phyloP scores from a whole-genome alignment of 2,329 filamentous ascomycete species.

The Uncinocarpus reesii region DNA sequence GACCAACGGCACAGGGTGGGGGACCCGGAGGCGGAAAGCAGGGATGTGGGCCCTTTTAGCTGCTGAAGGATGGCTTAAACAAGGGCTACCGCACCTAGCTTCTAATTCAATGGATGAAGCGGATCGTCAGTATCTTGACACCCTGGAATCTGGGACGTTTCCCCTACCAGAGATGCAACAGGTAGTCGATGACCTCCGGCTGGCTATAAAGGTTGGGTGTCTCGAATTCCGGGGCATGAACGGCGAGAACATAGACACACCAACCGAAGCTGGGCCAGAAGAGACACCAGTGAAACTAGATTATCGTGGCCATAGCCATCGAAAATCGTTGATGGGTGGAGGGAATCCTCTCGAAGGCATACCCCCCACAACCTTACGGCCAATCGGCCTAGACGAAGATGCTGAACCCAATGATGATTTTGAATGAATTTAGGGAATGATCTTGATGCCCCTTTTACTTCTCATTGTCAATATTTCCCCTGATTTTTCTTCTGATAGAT shows the following conservation, averaged over 20 bases:
- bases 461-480: slow-evolving; percentile 5
- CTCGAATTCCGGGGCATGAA: slow-evolving; percentile 35
- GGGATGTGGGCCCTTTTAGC: slow-evolving; percentile 80
- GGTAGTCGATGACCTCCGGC: slow-evolving; percentile 36
- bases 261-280: slow-evolving; percentile 24
- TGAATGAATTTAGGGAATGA: slow-evolving; percentile 30
- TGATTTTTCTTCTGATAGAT: slow-evolving; percentile 1
- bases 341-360: slow-evolving; percentile 45
- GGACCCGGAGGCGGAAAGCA: slow-evolving; percentile 68
- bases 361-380: slow-evolving; percentile 38
- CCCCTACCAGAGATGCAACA: slow-evolving; percentile 45
- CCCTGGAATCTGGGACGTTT: slow-evolving; percentile 33
- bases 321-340: slow-evolving; percentile 46
- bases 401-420: slow-evolving; percentile 37
- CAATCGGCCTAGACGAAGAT: slow-evolving; percentile 27
- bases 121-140: slow-evolving; percentile 42
- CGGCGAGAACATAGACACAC: slow-evolving; percentile 24
- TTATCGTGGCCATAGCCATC: slow-evolving; percentile 39
- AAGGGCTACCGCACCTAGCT: slow-evolving; percentile 67
- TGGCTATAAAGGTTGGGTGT: slow-evolving; percentile 35
- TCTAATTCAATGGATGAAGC: slow-evolving; percentile 67
- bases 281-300: slow-evolving; percentile 48
- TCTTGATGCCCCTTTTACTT: not conserved
- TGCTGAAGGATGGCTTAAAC: slow-evolving; percentile 70
- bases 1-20: slow-evolving; percentile 55